Conservation (phyloP, 768 basidiomycete species). For the Lenzites betulinus region DNA sequence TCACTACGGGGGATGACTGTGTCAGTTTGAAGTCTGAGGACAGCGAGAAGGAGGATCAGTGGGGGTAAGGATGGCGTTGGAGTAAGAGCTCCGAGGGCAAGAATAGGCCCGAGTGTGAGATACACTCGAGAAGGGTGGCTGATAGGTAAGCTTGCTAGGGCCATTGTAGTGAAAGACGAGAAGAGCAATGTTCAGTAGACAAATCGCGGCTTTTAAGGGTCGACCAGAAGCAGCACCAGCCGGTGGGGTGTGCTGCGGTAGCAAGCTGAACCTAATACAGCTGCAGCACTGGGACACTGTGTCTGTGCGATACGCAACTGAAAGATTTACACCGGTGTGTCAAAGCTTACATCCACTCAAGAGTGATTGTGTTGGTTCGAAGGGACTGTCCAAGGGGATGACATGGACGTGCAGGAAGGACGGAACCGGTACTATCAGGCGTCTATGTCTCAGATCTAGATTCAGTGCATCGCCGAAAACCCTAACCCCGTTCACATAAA, state of each 20-base stretch:
- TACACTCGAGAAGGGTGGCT: conserved; percentile 19
- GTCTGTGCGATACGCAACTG: too few relatives aligned
- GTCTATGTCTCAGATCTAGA: too few relatives aligned
- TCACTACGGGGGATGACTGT: conserved; percentile 21
- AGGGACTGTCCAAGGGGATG: too few relatives aligned
- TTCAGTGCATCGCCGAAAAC: background rate
- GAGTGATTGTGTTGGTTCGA: too few relatives aligned
- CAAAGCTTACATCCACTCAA: too few relatives aligned
- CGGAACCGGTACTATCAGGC: too few relatives aligned
- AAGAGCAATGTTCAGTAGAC: background rate
- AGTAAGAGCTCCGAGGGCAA: conserved; percentile 31
- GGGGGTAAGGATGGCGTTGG: conserved; percentile 34
- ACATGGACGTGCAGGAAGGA: too few relatives aligned
- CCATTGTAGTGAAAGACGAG: background rate
- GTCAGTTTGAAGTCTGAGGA: conserved; percentile 29
- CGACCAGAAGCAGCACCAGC: background rate
- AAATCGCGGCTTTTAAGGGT: background rate
- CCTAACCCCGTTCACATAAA: background rate
- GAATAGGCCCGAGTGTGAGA: conserved; percentile 5
- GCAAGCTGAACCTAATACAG: background rate
- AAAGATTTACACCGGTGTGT: too few relatives aligned
- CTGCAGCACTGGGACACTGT: background rate
- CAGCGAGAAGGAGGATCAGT: conserved; percentile 30
- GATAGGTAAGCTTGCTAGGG: conserved; percentile 5
- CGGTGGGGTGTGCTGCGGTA: background rate